Base-by-base conservation (phyloP, 495 filamentous ascomycete genomes). In the Cercophora samala region DNA sequence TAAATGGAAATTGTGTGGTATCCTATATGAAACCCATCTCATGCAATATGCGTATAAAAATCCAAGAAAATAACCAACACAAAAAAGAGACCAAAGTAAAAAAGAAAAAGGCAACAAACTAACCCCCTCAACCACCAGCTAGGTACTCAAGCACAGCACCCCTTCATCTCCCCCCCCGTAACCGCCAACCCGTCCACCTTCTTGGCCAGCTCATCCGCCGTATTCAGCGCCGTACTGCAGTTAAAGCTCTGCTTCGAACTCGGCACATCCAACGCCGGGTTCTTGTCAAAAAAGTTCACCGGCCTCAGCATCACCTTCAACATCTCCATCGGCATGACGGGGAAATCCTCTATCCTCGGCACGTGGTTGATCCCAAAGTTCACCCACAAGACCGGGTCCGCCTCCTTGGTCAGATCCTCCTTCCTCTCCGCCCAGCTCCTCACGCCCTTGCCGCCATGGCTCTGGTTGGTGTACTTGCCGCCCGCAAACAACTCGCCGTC, bases 381-480 rank as follows among this genome's bases (percentile, higher is more conserved):
- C 26, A 79, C 82, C 87, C 87, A 90, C 8, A 90, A 70, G 5
- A 90, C 85, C 9, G 87, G 78, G 15, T 74, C 74, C 0, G 61
- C 62, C 3, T 18, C 67, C n/a, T 64, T 63, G 17, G 9, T 58
- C 32, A 78, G 24, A 3, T 19, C 60, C 21, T 74, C 77, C 23
- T 24, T 52, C 19, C 70, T 62, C 0, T 69, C 62, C 0, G 70
- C 69, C 71, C 74, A 78, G 32, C 66, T 66, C 17, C 72, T 68
- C 18, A 70, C 74, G 2, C 72, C 74, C 0, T 56, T 64, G 4
- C 70, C 76, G n/a, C 70, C 71, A 3, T 73, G 73, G 32, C 75
- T 76, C 79, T 97, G 93, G 68, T 96, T 91, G 3, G 93, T 97
- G 75, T 94, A 97, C 73, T 88, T 85, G 6, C 93, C 93, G 8